phyloP scores from a whole-genome alignment of 2,329 filamentous ascomycete species.

The Leptosphaerulina australis region DNA sequence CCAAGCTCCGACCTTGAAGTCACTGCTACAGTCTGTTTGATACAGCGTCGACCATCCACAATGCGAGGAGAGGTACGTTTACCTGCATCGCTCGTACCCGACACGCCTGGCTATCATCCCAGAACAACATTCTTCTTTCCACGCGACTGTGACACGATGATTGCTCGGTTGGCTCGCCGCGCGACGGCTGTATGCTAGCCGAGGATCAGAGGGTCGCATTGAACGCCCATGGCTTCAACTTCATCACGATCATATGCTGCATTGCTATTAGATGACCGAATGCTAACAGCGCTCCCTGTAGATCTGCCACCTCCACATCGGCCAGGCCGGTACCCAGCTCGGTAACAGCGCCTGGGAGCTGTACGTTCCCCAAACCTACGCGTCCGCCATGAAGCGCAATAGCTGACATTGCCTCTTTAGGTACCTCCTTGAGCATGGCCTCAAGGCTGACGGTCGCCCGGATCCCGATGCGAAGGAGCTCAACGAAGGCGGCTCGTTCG shows the following conservation, averaged over 20 bases:
- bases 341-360: constrained; percentile 79
- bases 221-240: neutral
- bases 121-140: constrained; percentile 8
- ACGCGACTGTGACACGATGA: constrained; percentile 18
- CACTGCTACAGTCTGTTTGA: constrained; percentile 43
- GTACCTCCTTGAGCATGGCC: constrained; percentile 75
- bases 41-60: constrained; percentile 41
- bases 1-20: constrained; percentile 22
- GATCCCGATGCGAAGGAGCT: constrained; percentile 66
- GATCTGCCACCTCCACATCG: constrained; percentile 71
- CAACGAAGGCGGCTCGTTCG: constrained; percentile 68
- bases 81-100: constrained; percentile 18
- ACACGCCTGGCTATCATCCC: constrained; percentile 30
- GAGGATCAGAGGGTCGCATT: constrained; percentile 10
- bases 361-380: constrained; percentile 56
- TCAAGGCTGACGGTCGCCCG: constrained; percentile 67
- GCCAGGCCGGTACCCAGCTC: constrained; percentile 75
- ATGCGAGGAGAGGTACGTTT: constrained; percentile 52
- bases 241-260: neutral
- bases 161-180: constrained; percentile 10
- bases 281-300: constrained; percentile 42
- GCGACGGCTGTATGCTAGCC: constrained; percentile 3
- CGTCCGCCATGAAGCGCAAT: constrained; percentile 15
- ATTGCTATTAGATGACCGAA: neutral
- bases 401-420: constrained; percentile 51